Conservation (phyloP, 2,329 filamentous ascomycete species). For the Calonectria pseudoreteaudii region DNA sequence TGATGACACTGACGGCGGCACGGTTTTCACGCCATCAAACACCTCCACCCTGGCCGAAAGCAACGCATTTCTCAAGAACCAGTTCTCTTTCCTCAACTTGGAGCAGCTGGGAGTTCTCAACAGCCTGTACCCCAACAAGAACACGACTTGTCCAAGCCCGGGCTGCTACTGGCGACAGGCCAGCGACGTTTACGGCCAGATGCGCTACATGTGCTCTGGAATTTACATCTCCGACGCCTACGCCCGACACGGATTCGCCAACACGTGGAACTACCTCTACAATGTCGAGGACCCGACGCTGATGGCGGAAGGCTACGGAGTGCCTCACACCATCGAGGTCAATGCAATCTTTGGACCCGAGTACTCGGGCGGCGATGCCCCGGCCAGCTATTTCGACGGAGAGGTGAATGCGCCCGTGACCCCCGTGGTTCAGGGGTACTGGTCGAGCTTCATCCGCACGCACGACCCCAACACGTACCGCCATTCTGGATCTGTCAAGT, state of each 20-base stretch:
- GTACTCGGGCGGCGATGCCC: slow-evolving; percentile 60
- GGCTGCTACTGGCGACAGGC: slow-evolving; percentile 54
- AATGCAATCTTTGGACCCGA: slow-evolving; percentile 75
- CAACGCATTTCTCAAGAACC: slow-evolving; percentile 48
- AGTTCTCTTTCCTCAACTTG: slow-evolving; percentile 49
- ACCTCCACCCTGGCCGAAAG: slow-evolving; percentile 48
- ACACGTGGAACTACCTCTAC: slow-evolving; percentile 77
- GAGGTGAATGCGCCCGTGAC: slow-evolving; percentile 68
- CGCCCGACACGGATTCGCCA: slow-evolving; percentile 45
- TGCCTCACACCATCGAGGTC: slow-evolving; percentile 75
- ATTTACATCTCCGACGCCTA: slow-evolving; percentile 47
- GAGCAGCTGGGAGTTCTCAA: slow-evolving; percentile 48
- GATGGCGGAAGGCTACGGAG: slow-evolving; percentile 67
- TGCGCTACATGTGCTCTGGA: slow-evolving; percentile 51
- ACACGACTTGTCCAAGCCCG: slow-evolving; percentile 45
- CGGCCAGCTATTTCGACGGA: slow-evolving; percentile 65
- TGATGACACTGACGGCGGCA: slow-evolving; percentile 54
- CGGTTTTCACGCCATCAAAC: slow-evolving; percentile 47
- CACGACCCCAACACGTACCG: slow-evolving; percentile 71
- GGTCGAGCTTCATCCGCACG: slow-evolving; percentile 77
- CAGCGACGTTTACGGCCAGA: slow-evolving; percentile 50
- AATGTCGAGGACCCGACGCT: slow-evolving; percentile 71
- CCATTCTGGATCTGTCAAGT: slow-evolving; percentile 48
- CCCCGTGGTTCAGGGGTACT: slow-evolving; percentile 75
- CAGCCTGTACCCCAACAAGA: slow-evolving; percentile 50